A percentile compares a stretch with the other conserved stretches of the same genome.
phyloP scores from a whole-genome alignment of 2,329 filamentous ascomycete genomes.

The Cadophora malorum region DNA sequence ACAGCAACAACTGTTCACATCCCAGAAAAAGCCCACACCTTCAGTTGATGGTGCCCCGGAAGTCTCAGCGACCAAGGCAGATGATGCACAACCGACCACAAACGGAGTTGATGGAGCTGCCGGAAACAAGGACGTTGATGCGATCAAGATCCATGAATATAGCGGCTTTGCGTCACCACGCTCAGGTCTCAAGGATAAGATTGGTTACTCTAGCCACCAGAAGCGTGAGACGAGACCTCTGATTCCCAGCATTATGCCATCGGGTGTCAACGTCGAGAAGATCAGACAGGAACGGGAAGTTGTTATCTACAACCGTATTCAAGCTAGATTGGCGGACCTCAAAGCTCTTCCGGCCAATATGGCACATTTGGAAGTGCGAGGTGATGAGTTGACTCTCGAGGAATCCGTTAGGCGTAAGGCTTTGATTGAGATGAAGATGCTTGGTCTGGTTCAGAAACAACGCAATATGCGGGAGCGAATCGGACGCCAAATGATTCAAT shows the following conservation, averaged over 20 bases:
- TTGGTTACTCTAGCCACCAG: conserved; percentile 82
- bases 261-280: conserved; percentile 86
- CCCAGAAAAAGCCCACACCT: conserved; percentile 62
- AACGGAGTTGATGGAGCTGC: conserved; percentile 45
- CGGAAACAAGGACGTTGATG: conserved; percentile 42
- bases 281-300: conserved; percentile 86
- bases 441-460: conserved; percentile 88
- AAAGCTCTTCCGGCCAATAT: conserved; percentile 85
- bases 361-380: conserved; percentile 81
- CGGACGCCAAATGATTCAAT: conserved; percentile 90
- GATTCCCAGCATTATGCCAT: conserved; percentile 87
- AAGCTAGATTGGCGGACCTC: conserved; percentile 81
- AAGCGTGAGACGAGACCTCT: conserved; percentile 77
- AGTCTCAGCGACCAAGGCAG: conserved; percentile 38
- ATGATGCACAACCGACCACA: conserved; percentile 47
- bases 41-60: conserved; percentile 32
- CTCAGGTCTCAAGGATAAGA: conserved; percentile 51
- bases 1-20: conserved; percentile 82
- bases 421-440: conserved; percentile 93
- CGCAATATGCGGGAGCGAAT: conserved; percentile 84
- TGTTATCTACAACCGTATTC: conserved; percentile 88
- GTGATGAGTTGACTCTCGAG: conserved; percentile 73
- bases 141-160: conserved; percentile 60
- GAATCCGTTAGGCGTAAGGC: conserved; percentile 87
- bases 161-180: conserved; percentile 73